Conservation (phyloP, 352 stramenopile genomes). For the Globisporangium cederbergense region DNA sequence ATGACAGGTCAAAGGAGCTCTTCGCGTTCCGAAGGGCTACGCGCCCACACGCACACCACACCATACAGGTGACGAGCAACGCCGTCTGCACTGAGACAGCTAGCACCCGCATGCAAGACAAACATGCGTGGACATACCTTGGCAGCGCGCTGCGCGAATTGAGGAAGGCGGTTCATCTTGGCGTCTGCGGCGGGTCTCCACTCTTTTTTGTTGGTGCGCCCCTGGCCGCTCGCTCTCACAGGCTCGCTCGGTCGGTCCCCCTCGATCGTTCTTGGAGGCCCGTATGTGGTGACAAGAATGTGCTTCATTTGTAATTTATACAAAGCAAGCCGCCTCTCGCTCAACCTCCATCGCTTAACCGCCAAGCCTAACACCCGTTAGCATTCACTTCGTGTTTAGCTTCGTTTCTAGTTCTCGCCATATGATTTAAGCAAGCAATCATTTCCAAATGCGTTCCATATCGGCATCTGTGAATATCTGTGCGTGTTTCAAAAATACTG, state of each 20-base stretch:
- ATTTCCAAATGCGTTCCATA: too few relatives aligned
- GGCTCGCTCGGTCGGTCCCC: neutral
- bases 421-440: too few relatives aligned
- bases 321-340: too few relatives aligned
- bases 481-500: too few relatives aligned
- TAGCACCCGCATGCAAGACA: neutral
- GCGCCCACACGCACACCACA: neutral
- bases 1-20: neutral
- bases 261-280: slow-evolving; percentile 1
- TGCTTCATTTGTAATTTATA: too few relatives aligned
- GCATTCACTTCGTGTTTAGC: too few relatives aligned
- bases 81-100: neutral
- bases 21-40: neutral
- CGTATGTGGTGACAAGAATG: too few relatives aligned
- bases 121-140: slow-evolving; percentile 35
- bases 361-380: too few relatives aligned
- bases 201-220: slow-evolving; percentile 40
- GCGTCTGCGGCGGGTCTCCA: slow-evolving; percentile 29
- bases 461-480: too few relatives aligned
- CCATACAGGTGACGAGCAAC: neutral
- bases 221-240: slow-evolving; percentile 11
- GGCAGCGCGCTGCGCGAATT: slow-evolving; percentile 67
- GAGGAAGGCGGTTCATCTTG: slow-evolving; percentile 72
- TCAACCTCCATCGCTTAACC: too few relatives aligned
- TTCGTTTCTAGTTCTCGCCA: too few relatives aligned